A percentile compares a stretch with the other conserved stretches of the same genome.
phyloP scores from a whole-genome alignment of 2,329 filamentous ascomycete genomes.

The Pezicula carpinea region DNA sequence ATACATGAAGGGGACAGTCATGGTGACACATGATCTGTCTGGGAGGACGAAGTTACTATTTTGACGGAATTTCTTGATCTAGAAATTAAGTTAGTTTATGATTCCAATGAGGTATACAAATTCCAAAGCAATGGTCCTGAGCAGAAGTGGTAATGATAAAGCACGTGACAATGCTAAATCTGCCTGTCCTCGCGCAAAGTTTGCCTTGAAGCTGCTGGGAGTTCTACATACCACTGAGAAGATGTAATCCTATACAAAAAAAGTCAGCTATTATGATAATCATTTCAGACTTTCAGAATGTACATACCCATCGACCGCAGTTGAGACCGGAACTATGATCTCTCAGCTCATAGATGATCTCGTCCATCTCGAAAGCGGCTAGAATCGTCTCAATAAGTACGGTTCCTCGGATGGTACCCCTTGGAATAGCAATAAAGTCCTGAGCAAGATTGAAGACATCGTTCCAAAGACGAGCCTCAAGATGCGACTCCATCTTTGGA shows the following conservation, averaged over 20 bases:
- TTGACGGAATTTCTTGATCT: constrained; percentile 97
- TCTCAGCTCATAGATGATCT: constrained; percentile 98
- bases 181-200: no score
- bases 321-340: constrained; percentile 96
- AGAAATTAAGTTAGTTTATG: no score
- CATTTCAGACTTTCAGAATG: no score
- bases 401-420: constrained; percentile 90
- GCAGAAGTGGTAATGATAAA: no score
- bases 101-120: no score
- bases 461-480: constrained; percentile 97
- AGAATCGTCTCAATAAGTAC: constrained; percentile 97
- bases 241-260: constrained; percentile 69
- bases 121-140: no score
- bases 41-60: constrained; percentile 91
- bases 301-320: constrained; percentile 76
- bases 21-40: constrained; percentile 85
- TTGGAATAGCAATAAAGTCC: constrained; percentile 83
- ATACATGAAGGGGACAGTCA: constrained; percentile 96
- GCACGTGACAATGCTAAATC: no score
- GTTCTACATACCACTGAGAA: constrained; percentile 63
- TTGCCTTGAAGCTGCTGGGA: no score
- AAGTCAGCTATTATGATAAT: no score
- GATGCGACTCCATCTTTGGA: constrained; percentile 96
- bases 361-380: constrained; percentile 98
- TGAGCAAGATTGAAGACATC: constrained; percentile 95